Evolutionary conservation across 2,329 filamentous ascomycete species (phyloP).

Genomic region (Thielaviopsis musarum): DNA sequence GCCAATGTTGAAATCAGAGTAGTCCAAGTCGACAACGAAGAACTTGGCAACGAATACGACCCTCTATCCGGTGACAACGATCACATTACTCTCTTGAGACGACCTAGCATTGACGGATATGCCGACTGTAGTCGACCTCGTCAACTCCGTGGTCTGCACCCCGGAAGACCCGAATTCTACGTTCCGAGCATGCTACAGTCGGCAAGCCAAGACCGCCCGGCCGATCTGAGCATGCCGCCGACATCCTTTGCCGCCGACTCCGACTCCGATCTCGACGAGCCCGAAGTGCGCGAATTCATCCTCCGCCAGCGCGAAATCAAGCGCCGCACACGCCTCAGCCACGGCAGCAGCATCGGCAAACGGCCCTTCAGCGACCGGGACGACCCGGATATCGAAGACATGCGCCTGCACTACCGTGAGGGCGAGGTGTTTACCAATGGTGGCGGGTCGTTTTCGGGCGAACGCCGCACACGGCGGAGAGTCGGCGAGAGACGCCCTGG

Average conservation of each 20-base stretch:
- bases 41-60: background rate
- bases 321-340: constrained; percentile 29
- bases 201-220: constrained; percentile 25
- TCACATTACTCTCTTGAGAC: background rate
- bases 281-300: constrained; percentile 30
- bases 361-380: constrained; percentile 36
- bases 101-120: constrained; percentile 19
- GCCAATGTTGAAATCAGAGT: background rate
- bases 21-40: background rate
- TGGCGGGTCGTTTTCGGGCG: constrained; percentile 26
- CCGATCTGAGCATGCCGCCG: constrained; percentile 16
- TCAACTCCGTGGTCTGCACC: no score
- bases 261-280: constrained; percentile 31
- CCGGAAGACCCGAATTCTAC: no score
- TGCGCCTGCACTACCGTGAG: constrained; percentile 9
- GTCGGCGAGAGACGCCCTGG: constrained; percentile 29
- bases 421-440: constrained; percentile 19
- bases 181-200: constrained; percentile 13
- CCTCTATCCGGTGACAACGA: background rate
- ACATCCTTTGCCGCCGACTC: constrained; percentile 22
- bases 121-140: constrained; percentile 18
- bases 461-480: constrained; percentile 30
- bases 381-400: constrained; percentile 29
- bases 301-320: constrained; percentile 24
- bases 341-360: constrained; percentile 38